Evolutionary conservation across 1,139 yeast species (phyloP), one percentile per base, ranked within the genome.

Genomic region (Chernovozyma sophiae-reginae): DNA sequence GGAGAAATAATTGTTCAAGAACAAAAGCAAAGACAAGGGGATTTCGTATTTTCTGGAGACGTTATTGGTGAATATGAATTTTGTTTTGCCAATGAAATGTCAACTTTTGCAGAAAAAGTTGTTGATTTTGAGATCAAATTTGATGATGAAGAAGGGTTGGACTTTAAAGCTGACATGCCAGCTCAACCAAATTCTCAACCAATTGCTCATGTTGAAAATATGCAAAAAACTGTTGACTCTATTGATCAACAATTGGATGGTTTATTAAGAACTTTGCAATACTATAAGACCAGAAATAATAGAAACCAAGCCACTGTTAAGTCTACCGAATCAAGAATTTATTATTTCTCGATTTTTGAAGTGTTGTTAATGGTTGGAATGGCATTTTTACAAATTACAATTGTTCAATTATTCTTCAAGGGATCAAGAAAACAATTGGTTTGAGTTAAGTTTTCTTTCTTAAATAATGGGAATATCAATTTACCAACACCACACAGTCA

Each of bases 301-400:
- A 78, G 97, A 64, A 92, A 90, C 65, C 94, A 89, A 59, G 79
- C 86, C 37, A 92, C 98, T 23, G 97, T 92, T 42, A 77, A 73
- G 56, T 83, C 95, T 16, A 90, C 97, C 4, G 95, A 85, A 55
- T 61, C 77, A n/a, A 78, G 97, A 58, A 86, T 92, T 43, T 82
- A 83, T 53, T 81, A 83, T 72, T 90, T 89, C 58, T 83, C 95
- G 23, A 59, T 89, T 31, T 77, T 85, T 51, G 97, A 87, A 58
- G 86, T 87, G 29, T 53, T 81, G 30, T 69, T 89, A 50, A 85
- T 90, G 79, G 82, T 85, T 33, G 86, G 84, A 37, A 83, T 90
- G 92, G 94, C 95, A 18, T 72, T 73, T 35, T 74, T 85, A 55
- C 97, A 92, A 58, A 86, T 90, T 40, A 65, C 81, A 30, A 77